Conservation (phyloP, 108 stramenopile species). For the Cyclotella choctawhatcheeana region DNA sequence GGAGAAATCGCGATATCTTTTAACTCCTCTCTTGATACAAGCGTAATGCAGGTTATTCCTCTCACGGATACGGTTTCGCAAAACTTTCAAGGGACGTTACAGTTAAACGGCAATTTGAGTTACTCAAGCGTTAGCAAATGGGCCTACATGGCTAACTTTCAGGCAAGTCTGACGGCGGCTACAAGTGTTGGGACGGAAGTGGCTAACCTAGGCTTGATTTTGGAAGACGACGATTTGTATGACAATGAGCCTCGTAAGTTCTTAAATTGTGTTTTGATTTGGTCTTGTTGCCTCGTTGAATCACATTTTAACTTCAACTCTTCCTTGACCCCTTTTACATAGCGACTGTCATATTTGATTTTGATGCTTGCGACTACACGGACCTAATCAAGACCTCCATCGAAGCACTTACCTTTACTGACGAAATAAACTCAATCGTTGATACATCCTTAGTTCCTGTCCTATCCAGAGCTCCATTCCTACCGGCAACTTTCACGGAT, state of each 20-base stretch:
- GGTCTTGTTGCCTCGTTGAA: background rate
- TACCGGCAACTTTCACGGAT: background rate
- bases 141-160: background rate
- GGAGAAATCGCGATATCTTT: background rate
- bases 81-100: background rate
- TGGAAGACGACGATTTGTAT: conserved; percentile 24
- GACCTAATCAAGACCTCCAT: conserved; percentile 10
- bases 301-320: background rate
- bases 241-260: conserved; percentile 30
- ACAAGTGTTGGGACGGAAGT: conserved; percentile 1
- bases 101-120: background rate
- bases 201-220: conserved; percentile 8
- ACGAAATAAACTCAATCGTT: conserved; percentile 18
- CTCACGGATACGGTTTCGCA: background rate
- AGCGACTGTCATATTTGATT: conserved; percentile 30
- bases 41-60: background rate
- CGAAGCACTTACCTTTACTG: conserved; percentile 8
- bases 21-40: background rate
- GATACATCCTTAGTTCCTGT: conserved; percentile 12
- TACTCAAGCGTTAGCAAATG: conserved; percentile 12
- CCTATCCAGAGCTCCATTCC: background rate
- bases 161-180: background rate
- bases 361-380: conserved; percentile 28
- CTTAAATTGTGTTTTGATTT: background rate
- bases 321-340: background rate